Evolutionary conservation across 768 basidiomycete genomes (phyloP), one percentile per base, ranked within the genome.

Genomic region (Crepidotus variabilis): DNA sequence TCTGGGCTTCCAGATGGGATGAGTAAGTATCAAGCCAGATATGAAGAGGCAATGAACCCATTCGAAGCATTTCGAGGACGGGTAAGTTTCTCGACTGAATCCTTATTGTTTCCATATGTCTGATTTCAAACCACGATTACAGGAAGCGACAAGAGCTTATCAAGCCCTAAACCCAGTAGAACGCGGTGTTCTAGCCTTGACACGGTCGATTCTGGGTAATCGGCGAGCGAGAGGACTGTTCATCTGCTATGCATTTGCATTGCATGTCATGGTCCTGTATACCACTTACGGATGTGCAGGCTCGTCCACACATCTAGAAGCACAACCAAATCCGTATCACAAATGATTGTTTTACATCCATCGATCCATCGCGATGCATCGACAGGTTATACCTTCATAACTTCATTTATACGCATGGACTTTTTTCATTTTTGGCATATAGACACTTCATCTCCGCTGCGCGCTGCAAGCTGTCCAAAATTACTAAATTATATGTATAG

Each of bases 1-100:
- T 65, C 75, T 23, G 73, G 75, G 22, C 72, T 70, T 36, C 63
- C 67, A 60, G 90, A 88, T 62, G 92, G 92, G 62, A 85, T 98
- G 69, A 88, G 88, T 64, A 91, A 86, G 67, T 99, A 98, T 71
- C 85, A 87, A 50, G 82, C 88, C 60, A 80, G 94, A 68, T 99
- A 99, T 66, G 96, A 98, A 67, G 92, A 97, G 72, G 85, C 92
- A 52, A 94, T 98, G 85, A 98, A 99, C 66, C 96, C 97, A 0
- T 99, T 99, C 67, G 95, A 98, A 70, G 94, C 90, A 6, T 98
- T 99, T 80, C 85, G 94, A 60, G 94, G 96, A 1, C 79, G 94
- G 69, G 96, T 97, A 64, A 61, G 94, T 82, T 33, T 43, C 48
- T 24, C 18, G 35, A 33, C 28, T 3, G 28, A 28, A 3, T n/a